Conservation (phyloP, 441 rosid species). For the Jatropha podagrica region DNA sequence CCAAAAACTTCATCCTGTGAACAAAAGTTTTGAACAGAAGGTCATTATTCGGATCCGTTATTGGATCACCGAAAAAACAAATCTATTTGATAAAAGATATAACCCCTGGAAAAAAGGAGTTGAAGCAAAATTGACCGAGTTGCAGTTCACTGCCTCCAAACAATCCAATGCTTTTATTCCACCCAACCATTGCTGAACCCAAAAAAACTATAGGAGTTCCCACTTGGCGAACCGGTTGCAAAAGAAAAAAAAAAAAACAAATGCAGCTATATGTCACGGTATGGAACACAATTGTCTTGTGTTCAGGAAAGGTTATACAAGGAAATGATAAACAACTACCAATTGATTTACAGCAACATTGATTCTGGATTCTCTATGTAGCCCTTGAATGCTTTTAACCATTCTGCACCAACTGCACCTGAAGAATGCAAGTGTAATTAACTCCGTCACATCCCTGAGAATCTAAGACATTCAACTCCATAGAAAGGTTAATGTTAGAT, state of each 20-base stretch:
- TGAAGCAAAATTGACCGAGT: conserved; percentile 16
- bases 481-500: background rate
- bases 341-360: conserved; percentile 66
- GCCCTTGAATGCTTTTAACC: conserved; percentile 93
- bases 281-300: background rate
- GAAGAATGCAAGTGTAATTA: conserved; percentile 19
- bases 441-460: background rate
- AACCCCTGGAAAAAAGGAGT: background rate
- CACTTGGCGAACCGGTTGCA: background rate
- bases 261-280: background rate
- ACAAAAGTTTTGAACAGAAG: background rate
- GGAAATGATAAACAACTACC: background rate
- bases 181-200: background rate
- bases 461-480: too few species aligned
- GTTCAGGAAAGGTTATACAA: conserved; percentile 10
- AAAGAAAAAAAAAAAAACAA: conserved; percentile 5
- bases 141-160: conserved; percentile 13
- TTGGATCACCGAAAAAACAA: background rate
- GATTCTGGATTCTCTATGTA: conserved; percentile 92
- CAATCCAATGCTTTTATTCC: conserved; percentile 17
- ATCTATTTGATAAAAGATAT: background rate
- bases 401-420: conserved; percentile 96
- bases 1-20: background rate
- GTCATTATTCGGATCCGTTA: background rate
- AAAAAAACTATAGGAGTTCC: background rate